Evolutionary conservation across 805 yeast species (phyloP), one percentile per base, ranked within the genome.

Genomic region (Yarrowia sp.): DNA sequence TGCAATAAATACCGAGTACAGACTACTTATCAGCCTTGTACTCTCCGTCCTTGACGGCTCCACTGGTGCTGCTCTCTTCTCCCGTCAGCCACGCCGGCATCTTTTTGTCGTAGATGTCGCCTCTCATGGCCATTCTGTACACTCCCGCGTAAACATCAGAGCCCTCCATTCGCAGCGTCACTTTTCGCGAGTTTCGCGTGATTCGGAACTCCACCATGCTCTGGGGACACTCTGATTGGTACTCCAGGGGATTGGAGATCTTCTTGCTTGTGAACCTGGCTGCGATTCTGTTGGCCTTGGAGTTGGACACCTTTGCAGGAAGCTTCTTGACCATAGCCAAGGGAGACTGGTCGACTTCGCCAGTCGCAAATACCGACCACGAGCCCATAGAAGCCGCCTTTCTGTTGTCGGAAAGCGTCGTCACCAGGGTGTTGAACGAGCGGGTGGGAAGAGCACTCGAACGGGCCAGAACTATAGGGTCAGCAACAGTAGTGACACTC

Each of bases 51-150:
- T 67, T 68, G 4, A 82, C 72, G 0, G 65, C 67, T 0, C 91
- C 91, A 35, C 81, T 75, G 39, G 74, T 73, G 1, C 72, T 67
- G 0, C 88, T 87, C 64, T 85, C 85, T 70, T 88, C 90, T 2
- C 96, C 96, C 4, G 92, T 84, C 31, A 89, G 71, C 92, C 91
- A 89, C 29, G 84, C 80, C 0, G 96, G 96, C 14, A 87, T 73
- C 0, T 66, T 75, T n/a, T 78, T 74, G 0, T 87, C 80, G 66
- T 87, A 80, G 1, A 85, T 72, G 0, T 78, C 67, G 0, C 76
- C 80, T 65, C 74, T 62, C 59, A 76, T 76, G 25, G 90, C 81
- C 16, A 89, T 75, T 68, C 87, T 86, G 71, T 87, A 90, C 36
- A 89, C 68, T 0, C 96, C 96, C 2, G 84, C 96, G 77, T 85